These are phyloP conservation scores for Eucalyptus albens DNA, from an alignment of 345 rosid species.

Conservation along the genomic window DNA sequence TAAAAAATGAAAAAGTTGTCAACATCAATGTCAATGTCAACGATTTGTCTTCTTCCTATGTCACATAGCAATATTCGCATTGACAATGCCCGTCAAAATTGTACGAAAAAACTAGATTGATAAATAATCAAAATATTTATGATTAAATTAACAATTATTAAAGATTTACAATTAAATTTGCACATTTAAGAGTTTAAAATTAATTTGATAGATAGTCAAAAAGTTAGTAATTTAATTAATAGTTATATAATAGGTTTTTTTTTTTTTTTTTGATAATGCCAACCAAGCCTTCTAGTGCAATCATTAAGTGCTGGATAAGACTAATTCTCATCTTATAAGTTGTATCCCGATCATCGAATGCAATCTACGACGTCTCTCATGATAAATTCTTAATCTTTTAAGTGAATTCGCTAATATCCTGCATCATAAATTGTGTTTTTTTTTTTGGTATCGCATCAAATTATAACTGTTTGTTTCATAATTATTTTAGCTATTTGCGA, in stretches of 20 bases:
- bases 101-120: not conserved
- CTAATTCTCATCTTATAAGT: not conserved
- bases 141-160: fast-evolving
- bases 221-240: no score
- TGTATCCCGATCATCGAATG: not conserved
- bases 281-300: not conserved
- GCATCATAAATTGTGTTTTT: not conserved
- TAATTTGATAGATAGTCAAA: not conserved
- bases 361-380: not conserved
- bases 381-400: not conserved
- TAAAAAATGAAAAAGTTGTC: not conserved
- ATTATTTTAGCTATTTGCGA: not conserved
- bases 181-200: no score
- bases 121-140: fast-evolving
- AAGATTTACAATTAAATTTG: no score
- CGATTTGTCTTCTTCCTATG: fast-evolving
- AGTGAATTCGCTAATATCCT: not conserved
- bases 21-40: not conserved
- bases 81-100: fast-evolving
- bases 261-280: not conserved
- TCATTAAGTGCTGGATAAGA: not conserved
- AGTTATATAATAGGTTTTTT: fast-evolving
- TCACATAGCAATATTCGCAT: fast-evolving
- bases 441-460: not conserved
- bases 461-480: not conserved